A percentile compares a stretch with the other conserved stretches of the same genome.
Conservation (phyloP, 2,329 filamentous ascomycete genomes). For the Coleophoma crateriformis region DNA sequence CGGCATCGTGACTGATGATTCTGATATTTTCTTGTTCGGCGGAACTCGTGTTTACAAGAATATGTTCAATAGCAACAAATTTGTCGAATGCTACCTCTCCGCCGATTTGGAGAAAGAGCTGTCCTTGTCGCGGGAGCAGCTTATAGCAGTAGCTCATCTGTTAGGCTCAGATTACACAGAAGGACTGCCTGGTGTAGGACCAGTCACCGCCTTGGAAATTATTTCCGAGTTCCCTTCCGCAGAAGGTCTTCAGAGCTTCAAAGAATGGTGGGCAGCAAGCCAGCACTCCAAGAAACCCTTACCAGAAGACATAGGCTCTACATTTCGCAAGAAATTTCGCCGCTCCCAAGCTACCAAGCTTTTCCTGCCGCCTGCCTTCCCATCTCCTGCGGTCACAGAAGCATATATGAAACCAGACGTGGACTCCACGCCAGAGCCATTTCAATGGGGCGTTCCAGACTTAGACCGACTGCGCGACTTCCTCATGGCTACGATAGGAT, state of each 20-base stretch:
- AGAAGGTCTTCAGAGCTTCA: conserved; percentile 65
- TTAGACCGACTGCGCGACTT: conserved; percentile 79
- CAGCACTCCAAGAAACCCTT: conserved; percentile 54
- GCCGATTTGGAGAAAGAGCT: conserved; percentile 85
- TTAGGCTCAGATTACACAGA: conserved; percentile 94
- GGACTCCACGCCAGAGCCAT: conserved; percentile 69
- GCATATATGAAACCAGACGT: conserved; percentile 87
- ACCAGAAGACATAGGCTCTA: conserved; percentile 29
- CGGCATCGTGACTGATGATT: conserved; percentile 96
- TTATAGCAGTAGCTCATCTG: conserved; percentile 86
- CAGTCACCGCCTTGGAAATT: conserved; percentile 91
- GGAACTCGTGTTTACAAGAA: conserved; percentile 98
- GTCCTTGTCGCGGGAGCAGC: conserved; percentile 75
- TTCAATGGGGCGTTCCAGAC: conserved; percentile 95
- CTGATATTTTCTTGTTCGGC: conserved; percentile 93
- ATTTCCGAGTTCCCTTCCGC: conserved; percentile 73
- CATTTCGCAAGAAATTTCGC: conserved; percentile 83
- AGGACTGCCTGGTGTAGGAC: conserved; percentile 82
- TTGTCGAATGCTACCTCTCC: conserved; percentile 89
- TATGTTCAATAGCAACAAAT: conserved; percentile 99
- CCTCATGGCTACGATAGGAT: conserved; percentile 88
- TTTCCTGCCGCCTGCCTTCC: conserved; percentile 78
- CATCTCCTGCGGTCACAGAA: conserved; percentile 68
- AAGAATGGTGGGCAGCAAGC: conserved; percentile 79
- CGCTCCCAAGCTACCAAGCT: conserved; percentile 75